Evolutionary conservation across 2,329 filamentous ascomycete species (phyloP).

Genomic region (Elsinoe arachidis): DNA sequence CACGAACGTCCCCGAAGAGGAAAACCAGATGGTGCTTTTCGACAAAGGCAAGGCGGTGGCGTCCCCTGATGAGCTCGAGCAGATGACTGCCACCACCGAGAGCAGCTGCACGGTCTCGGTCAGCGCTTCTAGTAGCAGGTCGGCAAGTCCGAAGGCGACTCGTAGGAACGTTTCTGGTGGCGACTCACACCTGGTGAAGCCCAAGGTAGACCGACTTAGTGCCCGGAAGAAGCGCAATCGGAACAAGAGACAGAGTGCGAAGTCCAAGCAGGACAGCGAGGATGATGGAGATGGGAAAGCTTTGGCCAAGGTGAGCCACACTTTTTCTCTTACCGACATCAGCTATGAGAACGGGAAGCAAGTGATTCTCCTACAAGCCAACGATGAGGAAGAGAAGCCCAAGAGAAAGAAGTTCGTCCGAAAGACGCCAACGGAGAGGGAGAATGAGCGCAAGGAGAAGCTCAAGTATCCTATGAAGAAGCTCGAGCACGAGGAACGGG

Average conservation of each 20-base stretch:
- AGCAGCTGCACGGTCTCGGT: not conserved
- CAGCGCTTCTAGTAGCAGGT: not conserved
- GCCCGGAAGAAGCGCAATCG: slow-evolving; percentile 1
- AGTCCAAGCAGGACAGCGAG: slow-evolving; percentile 16
- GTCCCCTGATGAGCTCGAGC: not conserved
- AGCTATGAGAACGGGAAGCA: slow-evolving; percentile 13
- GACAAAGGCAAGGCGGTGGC: not conserved
- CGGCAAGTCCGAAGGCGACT: not conserved
- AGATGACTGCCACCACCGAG: not conserved
- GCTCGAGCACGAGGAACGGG: slow-evolving; percentile 5
- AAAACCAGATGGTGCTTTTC: not conserved
- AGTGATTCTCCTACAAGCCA: slow-evolving; percentile 1
- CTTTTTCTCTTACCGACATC: not conserved
- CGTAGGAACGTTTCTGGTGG: not conserved
- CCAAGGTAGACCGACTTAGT: not conserved
- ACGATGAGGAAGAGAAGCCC: slow-evolving; percentile 17
- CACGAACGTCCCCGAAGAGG: not conserved
- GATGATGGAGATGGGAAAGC: not conserved
- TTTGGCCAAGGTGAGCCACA: slow-evolving; percentile 3
- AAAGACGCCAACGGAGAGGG: slow-evolving; percentile 21
- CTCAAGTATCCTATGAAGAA: not conserved
- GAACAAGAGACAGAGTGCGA: not conserved
- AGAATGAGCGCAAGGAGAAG: slow-evolving; percentile 8
- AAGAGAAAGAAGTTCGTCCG: slow-evolving; percentile 4
- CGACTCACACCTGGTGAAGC: not conserved